These are phyloP conservation scores for Neopestalotiopsis sp. DNA, from an alignment of 2,329 filamentous ascomycete genomes.

Conservation along the genomic window DNA sequence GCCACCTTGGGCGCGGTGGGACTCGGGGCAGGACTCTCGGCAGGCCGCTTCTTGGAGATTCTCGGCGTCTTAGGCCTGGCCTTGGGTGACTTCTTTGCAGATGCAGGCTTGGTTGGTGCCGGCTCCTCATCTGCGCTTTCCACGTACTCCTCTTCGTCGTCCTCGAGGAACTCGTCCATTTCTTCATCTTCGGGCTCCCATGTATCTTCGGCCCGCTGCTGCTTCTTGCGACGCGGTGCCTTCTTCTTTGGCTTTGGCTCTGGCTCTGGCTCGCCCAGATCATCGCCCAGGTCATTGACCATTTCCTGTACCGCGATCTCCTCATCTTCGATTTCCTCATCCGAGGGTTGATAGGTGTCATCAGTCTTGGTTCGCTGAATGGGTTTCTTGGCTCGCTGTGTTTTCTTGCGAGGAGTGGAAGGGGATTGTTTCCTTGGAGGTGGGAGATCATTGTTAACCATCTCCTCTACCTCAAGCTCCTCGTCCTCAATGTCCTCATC, in stretches of 20 bases:
- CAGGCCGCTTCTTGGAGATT: background rate
- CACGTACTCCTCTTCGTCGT: background rate
- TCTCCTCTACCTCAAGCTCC: background rate
- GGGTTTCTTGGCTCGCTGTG: background rate
- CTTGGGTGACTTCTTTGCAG: background rate
- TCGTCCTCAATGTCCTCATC: conserved; percentile 3
- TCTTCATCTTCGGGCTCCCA: background rate
- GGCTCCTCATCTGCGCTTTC: background rate
- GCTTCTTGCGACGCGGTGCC: conserved; percentile 1
- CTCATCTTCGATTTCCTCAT: background rate
- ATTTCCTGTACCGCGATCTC: background rate
- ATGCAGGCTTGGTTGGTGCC: background rate
- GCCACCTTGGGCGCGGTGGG: conserved; percentile 1
- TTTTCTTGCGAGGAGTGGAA: background rate
- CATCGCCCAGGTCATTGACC: background rate
- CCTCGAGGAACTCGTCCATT: background rate
- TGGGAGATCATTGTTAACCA: background rate
- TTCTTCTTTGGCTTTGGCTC: background rate
- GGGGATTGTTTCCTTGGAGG: background rate
- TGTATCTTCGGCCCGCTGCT: background rate
- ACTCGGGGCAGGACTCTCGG: background rate
- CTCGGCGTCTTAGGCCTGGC: background rate
- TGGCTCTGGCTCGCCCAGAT: background rate
- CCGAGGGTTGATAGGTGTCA: background rate
- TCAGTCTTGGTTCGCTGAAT: background rate